Percentiles rank a stretch among this genome's conserved stretches.
phyloP scores from a whole-genome alignment of 2,329 filamentous ascomycete genomes.

The Fusarium subtropicale region DNA sequence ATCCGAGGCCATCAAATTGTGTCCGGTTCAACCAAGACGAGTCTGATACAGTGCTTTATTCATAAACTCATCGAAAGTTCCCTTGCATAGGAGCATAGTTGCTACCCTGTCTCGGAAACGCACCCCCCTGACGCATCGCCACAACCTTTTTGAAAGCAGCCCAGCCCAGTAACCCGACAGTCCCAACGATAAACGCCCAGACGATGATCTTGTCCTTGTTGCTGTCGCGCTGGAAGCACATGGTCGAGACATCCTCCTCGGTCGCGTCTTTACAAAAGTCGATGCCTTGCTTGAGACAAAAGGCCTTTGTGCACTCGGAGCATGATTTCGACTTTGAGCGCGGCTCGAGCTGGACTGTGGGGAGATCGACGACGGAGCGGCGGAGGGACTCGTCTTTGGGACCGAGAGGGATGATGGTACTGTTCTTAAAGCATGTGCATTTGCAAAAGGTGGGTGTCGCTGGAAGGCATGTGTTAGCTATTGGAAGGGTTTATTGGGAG shows the following conservation, averaged over 20 bases:
- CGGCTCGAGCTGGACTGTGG: slow-evolving; percentile 34
- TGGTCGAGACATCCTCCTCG: slow-evolving; percentile 70
- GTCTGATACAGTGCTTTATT: not conserved
- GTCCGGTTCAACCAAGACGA: not conserved
- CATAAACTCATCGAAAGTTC: slow-evolving; percentile 37
- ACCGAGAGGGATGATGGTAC: slow-evolving; percentile 73
- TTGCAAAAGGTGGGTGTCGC: slow-evolving; percentile 75
- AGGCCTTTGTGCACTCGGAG: slow-evolving; percentile 72
- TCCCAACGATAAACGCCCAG: slow-evolving; percentile 71
- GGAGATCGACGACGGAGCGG: slow-evolving; percentile 40
- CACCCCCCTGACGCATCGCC: slow-evolving; percentile 54
- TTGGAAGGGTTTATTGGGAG: not conserved
- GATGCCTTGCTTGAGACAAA: slow-evolving; percentile 69
- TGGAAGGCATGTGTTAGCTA: slow-evolving; percentile 50
- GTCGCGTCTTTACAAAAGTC: slow-evolving; percentile 72
- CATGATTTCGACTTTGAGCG: slow-evolving; percentile 62
- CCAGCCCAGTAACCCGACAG: slow-evolving; percentile 69
- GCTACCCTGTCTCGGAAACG: slow-evolving; percentile 46
- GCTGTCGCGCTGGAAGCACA: slow-evolving; percentile 75
- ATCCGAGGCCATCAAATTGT: not conserved
- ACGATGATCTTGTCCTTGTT: slow-evolving; percentile 75
- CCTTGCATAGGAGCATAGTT: slow-evolving; percentile 49
- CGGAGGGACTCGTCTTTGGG: slow-evolving; percentile 53
- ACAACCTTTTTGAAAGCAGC: slow-evolving; percentile 64
- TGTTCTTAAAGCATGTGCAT: slow-evolving; percentile 77